These are phyloP conservation scores for Coemansia sp. DNA, from an alignment of 192 early-diverging fungal species.

Conservation along the genomic window DNA sequence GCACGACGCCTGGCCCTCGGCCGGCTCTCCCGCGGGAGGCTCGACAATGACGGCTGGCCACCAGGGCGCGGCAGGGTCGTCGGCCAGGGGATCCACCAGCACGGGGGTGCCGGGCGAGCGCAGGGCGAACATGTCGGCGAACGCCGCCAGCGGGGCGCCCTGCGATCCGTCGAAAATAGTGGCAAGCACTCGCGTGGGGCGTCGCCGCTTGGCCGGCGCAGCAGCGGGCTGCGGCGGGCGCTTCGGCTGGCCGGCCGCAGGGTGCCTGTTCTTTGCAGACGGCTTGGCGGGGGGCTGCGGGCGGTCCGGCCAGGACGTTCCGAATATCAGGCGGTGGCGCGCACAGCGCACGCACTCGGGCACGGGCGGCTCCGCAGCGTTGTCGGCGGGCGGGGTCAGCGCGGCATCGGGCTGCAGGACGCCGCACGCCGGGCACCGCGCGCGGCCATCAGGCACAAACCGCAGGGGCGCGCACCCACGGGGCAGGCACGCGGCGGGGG, in stretches of 20 bases:
- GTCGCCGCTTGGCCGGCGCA: too few relatives aligned
- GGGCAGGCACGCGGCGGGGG: conserved; percentile 26
- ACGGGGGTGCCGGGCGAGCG: conserved; percentile 32
- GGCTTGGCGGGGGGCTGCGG: conserved; percentile 8
- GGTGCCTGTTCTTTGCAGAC: background rate
- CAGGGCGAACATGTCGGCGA: conserved; percentile 32
- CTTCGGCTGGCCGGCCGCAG: background rate
- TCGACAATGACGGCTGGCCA: conserved; percentile 47
- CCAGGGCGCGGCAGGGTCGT: conserved; percentile 12
- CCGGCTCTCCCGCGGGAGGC: background rate
- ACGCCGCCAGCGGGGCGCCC: conserved; percentile 11
- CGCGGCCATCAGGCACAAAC: background rate
- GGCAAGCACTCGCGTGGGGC: background rate
- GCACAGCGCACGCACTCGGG: conserved; percentile 22
- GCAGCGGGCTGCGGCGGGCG: background rate
- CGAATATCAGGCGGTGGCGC: conserved; percentile 35
- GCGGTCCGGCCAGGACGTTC: conserved; percentile 40
- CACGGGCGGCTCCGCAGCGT: background rate
- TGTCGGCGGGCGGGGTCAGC: background rate
- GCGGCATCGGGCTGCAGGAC: conserved; percentile 1
- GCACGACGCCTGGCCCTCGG: conserved; percentile 2
- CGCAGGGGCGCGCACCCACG: background rate
- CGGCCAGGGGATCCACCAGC: conserved; percentile 41
- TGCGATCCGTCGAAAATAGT: conserved; percentile 40
- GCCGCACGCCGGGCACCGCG: conserved; percentile 13